phyloP scores from a whole-genome alignment of 2,329 filamentous ascomycete genomes.

The Claviceps arundinis region DNA sequence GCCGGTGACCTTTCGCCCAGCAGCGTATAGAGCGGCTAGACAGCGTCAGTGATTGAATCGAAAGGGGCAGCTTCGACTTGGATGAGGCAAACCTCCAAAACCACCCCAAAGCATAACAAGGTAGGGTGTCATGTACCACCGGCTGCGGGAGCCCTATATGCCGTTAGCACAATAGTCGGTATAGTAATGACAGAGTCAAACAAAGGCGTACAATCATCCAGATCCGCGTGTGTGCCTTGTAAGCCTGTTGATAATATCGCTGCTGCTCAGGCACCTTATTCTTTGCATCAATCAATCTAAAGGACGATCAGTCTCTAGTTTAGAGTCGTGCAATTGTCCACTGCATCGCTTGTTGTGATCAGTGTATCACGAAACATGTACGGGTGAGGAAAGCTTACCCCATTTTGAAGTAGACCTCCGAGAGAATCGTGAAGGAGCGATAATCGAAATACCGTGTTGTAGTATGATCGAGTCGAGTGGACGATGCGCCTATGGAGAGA shows the following conservation, averaged over 20 bases:
- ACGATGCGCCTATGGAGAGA: slow-evolving; percentile 19
- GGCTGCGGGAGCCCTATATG: slow-evolving; percentile 49
- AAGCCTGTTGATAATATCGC: slow-evolving; percentile 61
- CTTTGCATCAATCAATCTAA: slow-evolving; percentile 52
- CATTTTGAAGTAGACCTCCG: slow-evolving; percentile 24
- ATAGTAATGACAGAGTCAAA: slow-evolving; percentile 1
- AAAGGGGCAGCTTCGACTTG: not conserved
- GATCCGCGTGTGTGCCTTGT: slow-evolving; percentile 53
- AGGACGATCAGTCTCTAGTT: slow-evolving; percentile 5
- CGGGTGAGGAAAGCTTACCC: slow-evolving; percentile 18
- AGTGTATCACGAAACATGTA: too few relatives aligned
- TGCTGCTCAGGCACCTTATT: slow-evolving; percentile 69
- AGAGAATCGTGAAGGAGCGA: slow-evolving; percentile 10
- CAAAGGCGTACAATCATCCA: slow-evolving; percentile 59
- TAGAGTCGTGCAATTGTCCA: not conserved
- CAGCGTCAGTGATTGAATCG: not conserved
- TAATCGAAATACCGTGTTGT: slow-evolving; percentile 13
- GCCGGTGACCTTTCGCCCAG: slow-evolving; percentile 58
- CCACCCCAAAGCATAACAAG: slow-evolving; percentile 49
- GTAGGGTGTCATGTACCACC: slow-evolving; percentile 54
- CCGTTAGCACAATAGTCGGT: slow-evolving; percentile 5
- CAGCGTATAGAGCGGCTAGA: slow-evolving; percentile 52
- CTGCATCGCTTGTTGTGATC: not conserved
- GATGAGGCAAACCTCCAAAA: slow-evolving; percentile 41
- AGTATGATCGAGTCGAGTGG: slow-evolving; percentile 14